Evolutionary conservation across 2,329 filamentous ascomycete species (phyloP).

Genomic region (Trichoderma koningii): DNA sequence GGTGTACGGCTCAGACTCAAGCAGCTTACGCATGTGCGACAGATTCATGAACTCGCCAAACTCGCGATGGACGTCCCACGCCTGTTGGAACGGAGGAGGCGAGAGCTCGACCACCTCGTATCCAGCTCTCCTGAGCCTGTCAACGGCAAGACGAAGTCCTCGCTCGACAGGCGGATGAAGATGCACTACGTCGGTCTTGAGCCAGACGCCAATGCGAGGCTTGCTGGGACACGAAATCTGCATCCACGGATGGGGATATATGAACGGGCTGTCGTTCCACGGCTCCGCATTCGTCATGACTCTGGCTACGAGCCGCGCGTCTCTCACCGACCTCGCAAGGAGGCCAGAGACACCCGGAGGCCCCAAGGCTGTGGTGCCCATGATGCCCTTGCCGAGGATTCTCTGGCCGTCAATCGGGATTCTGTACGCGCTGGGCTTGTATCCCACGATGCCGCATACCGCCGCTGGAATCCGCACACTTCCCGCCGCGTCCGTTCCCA

Average conservation of each 20-base stretch:
- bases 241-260: constrained; percentile 2
- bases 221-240: background rate
- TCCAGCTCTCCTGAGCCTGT: background rate
- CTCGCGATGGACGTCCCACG: background rate
- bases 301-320: background rate
- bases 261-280: background rate
- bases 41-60: constrained; percentile 1
- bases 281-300: background rate
- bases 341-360: background rate
- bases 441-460: background rate
- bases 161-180: background rate
- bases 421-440: background rate
- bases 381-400: constrained; percentile 3
- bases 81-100: background rate
- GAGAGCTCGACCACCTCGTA: constrained; percentile 1
- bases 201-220: constrained; percentile 3
- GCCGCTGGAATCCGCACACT: background rate
- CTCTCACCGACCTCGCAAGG: constrained; percentile 4
- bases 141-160: background rate
- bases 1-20: constrained; percentile 1
- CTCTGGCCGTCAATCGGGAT: constrained; percentile 1
- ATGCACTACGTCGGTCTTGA: background rate
- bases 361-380: background rate
- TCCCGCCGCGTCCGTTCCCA: constrained; percentile 59
- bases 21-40: background rate